Base-by-base conservation (phyloP, 495 filamentous ascomycete genomes). In the Podospora tetraspora region DNA sequence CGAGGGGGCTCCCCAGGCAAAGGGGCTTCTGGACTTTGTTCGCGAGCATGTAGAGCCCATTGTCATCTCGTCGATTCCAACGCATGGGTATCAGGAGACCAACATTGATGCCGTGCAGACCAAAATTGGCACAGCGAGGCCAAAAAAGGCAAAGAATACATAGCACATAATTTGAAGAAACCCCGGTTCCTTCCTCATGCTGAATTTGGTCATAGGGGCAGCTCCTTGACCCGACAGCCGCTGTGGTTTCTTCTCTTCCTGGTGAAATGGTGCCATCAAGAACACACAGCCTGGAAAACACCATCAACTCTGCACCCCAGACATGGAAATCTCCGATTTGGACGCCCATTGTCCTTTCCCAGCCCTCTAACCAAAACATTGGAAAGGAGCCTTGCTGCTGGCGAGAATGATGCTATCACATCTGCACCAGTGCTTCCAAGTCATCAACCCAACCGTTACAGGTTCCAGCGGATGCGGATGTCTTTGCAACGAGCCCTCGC, bases 11-110 rank as follows among this genome's bases (percentile, higher is more conserved):
- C 84, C 86, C 5, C 75, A 79, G 8, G 80, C 82, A 0, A 76
- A 78, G 32, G 76, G 80, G 5, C 76, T 90, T 2, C 69, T 89
- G 13, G 80, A 83, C 7, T 84, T 82, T 69, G 82, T 83, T 10
- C 75, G 80, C 21, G 73, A 78, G n/a, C 76, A 81, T 64, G 84
- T 89, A 0, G 66, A 74, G 10, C 68, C 76, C 0, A 64, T 82
- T 29, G 70, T 81, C 21, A 62, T 76, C 1, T 32, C 67, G 2
- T 81, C 78, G 78, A 62, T 78, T 0, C 63, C 43, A 9, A 34
- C 68, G 9, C 69, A 57, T 11, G n/a, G 63, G 52, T 75, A 72
- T 60, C 68, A 63, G 9, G 68, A 73, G 43, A 80, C 78, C 4
- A 77, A 73, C 11, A 80, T 80, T 25, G 77, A 79, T 27, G 65